Percentiles rank a stretch among this genome's conserved stretches.
These are phyloP conservation scores for Phytophthora pluvialis DNA, from an alignment of 352 stramenopile genomes.

Conservation along the genomic window DNA sequence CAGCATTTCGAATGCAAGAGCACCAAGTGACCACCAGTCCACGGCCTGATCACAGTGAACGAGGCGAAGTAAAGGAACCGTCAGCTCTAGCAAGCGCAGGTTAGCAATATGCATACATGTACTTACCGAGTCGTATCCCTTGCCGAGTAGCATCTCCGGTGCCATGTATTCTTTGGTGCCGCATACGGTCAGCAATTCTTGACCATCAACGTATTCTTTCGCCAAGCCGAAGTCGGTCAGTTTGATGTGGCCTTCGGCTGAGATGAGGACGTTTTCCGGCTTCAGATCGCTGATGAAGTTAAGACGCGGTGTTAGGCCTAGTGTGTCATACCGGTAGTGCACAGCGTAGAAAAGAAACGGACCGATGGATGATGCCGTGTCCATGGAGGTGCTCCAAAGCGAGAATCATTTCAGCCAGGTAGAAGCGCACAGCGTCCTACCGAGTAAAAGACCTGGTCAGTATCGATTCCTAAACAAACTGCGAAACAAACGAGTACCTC, in stretches of 20 bases:
- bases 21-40: slow-evolving; percentile 88
- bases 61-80: background rate
- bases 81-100: slow-evolving; percentile 5
- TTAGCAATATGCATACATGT: background rate
- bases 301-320: background rate
- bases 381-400: slow-evolving; percentile 82
- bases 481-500: slow-evolving; percentile 41
- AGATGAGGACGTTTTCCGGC: slow-evolving; percentile 93
- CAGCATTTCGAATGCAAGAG: slow-evolving; percentile 83
- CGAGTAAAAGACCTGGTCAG: slow-evolving; percentile 2
- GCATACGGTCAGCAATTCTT: slow-evolving; percentile 79
- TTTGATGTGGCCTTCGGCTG: slow-evolving; percentile 89
- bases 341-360: slow-evolving; percentile 6
- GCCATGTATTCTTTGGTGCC: slow-evolving; percentile 91
- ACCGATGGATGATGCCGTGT: slow-evolving; percentile 88
- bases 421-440: slow-evolving; percentile 80
- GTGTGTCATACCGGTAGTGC: background rate
- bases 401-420: slow-evolving; percentile 87
- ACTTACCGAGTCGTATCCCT: slow-evolving; percentile 79
- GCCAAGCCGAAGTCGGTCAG: slow-evolving; percentile 93
- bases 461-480: background rate
- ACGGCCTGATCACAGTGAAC: slow-evolving; percentile 51
- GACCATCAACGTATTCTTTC: slow-evolving; percentile 71
- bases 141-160: slow-evolving; percentile 83
- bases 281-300: slow-evolving; percentile 78